Percentiles rank a stretch among this genome's conserved stretches.
These are phyloP conservation scores for Camelina hispida DNA, from an alignment of 345 rosid species.

Conservation along the genomic window DNA sequence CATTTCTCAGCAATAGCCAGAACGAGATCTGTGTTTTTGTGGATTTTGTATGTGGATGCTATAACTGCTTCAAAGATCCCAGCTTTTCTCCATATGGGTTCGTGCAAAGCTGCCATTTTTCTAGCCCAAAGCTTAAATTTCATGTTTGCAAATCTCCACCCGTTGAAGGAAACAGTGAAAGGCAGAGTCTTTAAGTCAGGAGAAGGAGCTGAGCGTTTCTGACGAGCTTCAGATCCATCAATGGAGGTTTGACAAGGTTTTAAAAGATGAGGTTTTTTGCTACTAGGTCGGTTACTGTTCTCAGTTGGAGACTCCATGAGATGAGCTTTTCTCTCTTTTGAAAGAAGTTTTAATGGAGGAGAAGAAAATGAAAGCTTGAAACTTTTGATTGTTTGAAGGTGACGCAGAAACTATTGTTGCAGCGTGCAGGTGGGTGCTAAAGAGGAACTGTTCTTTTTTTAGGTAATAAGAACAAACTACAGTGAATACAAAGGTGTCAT, in stretches of 20 bases:
- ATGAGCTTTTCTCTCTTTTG: too few relatives aligned
- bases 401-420: too few relatives aligned
- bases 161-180: slow-evolving; percentile 34
- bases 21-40: slow-evolving; percentile 37
- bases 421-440: too few relatives aligned
- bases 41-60: slow-evolving; percentile 43
- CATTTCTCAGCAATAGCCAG: slow-evolving; percentile 53
- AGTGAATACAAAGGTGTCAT: too few relatives aligned
- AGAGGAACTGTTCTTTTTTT: too few relatives aligned
- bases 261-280: slow-evolving; percentile 43
- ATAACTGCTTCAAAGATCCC: slow-evolving; percentile 56
- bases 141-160: slow-evolving; percentile 39
- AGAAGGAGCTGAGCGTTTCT: neutral
- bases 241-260: slow-evolving; percentile 36
- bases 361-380: too few relatives aligned
- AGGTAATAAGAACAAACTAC: too few relatives aligned
- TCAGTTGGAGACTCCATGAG: neutral
- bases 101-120: slow-evolving; percentile 41
- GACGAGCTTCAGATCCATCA: slow-evolving; percentile 18
- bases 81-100: slow-evolving; percentile 46
- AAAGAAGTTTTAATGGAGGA: too few relatives aligned
- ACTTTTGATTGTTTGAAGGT: too few relatives aligned
- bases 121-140: slow-evolving; percentile 51
- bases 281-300: neutral
- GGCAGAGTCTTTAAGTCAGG: slow-evolving; percentile 30